A percentile compares a stretch with the other conserved stretches of the same genome.
Evolutionary conservation across 2,329 filamentous ascomycete genomes (phyloP).

Genomic region (Tolypocladium paradoxum): DNA sequence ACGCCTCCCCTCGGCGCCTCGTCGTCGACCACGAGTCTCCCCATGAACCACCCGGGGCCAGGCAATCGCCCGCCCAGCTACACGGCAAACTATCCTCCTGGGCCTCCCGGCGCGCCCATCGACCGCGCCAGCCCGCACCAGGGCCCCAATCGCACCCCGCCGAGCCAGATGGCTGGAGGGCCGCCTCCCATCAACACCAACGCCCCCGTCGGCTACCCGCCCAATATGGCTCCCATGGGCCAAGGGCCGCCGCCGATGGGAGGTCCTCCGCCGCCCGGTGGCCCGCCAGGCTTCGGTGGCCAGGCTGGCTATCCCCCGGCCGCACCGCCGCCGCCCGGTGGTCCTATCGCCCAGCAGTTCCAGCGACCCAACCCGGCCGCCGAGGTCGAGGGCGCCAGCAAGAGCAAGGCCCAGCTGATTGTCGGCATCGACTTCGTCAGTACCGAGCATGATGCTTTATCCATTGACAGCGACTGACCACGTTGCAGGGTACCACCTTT

Average conservation of each 20-base stretch:
- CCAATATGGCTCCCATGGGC: constrained; percentile 34
- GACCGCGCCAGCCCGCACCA: constrained; percentile 44
- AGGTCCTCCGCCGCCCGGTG: constrained; percentile 28
- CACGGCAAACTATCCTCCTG: constrained; percentile 41
- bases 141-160: constrained; percentile 42
- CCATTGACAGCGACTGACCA: not conserved
- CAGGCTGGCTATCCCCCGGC: constrained; percentile 37
- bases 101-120: constrained; percentile 29
- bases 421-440: constrained; percentile 97
- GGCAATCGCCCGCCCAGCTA: constrained; percentile 56
- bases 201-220: constrained; percentile 50
- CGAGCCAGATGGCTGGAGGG: constrained; percentile 50
- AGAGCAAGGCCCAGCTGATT: constrained; percentile 93
- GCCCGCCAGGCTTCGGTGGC: constrained; percentile 32
- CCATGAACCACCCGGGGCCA: constrained; percentile 53
- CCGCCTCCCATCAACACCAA: constrained; percentile 58
- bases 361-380: constrained; percentile 38
- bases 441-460: not conserved
- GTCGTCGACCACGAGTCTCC: constrained; percentile 36
- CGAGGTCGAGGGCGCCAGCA: constrained; percentile 79
- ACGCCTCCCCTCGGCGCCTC: constrained; percentile 25
- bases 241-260: constrained; percentile 30
- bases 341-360: constrained; percentile 30
- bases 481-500: constrained; percentile 77
- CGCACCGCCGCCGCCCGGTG: constrained; percentile 25